Evolutionary conservation across 768 basidiomycete genomes (phyloP).

Genomic region (Amanita muscaria): DNA sequence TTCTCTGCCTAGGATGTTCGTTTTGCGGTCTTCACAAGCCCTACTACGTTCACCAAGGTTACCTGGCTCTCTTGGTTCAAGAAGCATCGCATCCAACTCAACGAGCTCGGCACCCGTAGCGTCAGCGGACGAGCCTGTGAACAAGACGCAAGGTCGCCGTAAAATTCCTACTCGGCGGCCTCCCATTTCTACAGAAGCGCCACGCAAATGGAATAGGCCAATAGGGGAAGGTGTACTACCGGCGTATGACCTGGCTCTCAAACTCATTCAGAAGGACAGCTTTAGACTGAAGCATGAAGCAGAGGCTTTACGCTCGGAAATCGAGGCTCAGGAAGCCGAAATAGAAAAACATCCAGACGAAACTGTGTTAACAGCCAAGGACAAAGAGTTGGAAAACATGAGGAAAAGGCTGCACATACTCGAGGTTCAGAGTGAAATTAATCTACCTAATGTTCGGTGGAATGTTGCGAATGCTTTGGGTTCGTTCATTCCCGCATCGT

Average conservation of each 20-base stretch:
- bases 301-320: slow-evolving; percentile 25
- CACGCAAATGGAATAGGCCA: slow-evolving; percentile 58
- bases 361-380: slow-evolving; percentile 22
- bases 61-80: slow-evolving; percentile 11
- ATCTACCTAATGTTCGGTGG: slow-evolving; percentile 80
- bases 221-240: slow-evolving; percentile 55
- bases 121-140: too few species aligned
- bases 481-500: slow-evolving; percentile 19
- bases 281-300: slow-evolving; percentile 37
- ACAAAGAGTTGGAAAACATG: slow-evolving; percentile 32
- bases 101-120: too few species aligned
- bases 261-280: slow-evolving; percentile 59
- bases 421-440: slow-evolving; percentile 73
- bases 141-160: slow-evolving; percentile 22
- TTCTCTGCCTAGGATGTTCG: slow-evolving; percentile 2
- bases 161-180: slow-evolving; percentile 34
- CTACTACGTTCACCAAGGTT: too few species aligned
- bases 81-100: slow-evolving; percentile 22
- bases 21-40: not conserved
- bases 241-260: slow-evolving; percentile 80
- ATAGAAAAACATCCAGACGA: slow-evolving; percentile 18
- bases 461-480: slow-evolving; percentile 71
- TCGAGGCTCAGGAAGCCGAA: slow-evolving; percentile 18
- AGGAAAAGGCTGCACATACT: slow-evolving; percentile 47
- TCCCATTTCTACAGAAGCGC: slow-evolving; percentile 39